Conservation (phyloP, 257 asterid genomes). For the Capsicum rhomboideum region DNA sequence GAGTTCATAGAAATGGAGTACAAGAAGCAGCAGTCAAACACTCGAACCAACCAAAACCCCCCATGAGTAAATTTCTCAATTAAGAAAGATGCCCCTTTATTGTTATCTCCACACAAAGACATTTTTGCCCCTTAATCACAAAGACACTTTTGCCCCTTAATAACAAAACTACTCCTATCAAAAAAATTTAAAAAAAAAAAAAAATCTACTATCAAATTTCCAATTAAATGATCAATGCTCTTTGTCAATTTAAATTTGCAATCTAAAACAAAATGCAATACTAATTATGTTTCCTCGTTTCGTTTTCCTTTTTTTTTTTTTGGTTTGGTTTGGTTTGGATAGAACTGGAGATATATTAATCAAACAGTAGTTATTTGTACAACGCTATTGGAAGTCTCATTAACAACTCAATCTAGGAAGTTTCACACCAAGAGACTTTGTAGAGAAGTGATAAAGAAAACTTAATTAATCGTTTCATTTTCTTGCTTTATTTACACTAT, state of each 20-base stretch:
- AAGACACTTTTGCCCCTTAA: no score
- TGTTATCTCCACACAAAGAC: constrained; percentile 16
- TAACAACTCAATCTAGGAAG: no score
- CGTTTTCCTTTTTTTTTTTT: neutral
- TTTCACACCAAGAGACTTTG: no score
- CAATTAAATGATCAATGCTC: neutral
- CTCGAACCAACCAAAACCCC: constrained; percentile 7
- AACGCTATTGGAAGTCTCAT: no score
- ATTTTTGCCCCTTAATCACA: constrained; percentile 14
- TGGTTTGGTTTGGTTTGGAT: no score
- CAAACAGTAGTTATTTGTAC: no score
- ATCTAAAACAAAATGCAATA: neutral
- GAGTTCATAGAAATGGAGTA: constrained; percentile 5
- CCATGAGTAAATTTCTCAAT: constrained; percentile 17
- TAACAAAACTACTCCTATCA: no score
- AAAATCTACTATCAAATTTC: neutral
- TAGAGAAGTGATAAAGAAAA: no score
- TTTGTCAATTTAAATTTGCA: neutral
- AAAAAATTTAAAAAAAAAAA: no score
- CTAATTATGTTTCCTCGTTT: neutral
- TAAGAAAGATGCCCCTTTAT: constrained; percentile 11
- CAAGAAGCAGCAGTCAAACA: constrained; percentile 59
- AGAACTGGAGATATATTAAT: no score
- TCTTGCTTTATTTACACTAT: no score
- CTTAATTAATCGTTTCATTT: no score